Conservation (phyloP, 2,329 filamentous ascomycete genomes). For the Penicillium sp. region DNA sequence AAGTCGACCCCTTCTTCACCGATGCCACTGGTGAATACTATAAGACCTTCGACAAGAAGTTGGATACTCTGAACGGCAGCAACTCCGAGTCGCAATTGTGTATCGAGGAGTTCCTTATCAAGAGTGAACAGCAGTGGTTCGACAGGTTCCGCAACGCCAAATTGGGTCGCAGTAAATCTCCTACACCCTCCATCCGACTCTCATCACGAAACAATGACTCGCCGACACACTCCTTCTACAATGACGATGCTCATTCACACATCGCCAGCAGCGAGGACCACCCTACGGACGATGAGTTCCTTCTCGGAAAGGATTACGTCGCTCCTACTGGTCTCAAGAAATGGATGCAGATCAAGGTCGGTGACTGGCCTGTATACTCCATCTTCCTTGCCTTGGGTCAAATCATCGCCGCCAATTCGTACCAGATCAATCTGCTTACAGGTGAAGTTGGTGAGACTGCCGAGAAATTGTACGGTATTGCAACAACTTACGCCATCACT, state of each 20-base stretch:
- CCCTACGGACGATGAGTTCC: constrained; percentile 54
- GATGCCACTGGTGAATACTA: constrained; percentile 65
- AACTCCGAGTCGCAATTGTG: constrained; percentile 62
- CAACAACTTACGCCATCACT: constrained; percentile 59
- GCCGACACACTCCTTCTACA: constrained; percentile 43
- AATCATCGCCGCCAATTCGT: constrained; percentile 66
- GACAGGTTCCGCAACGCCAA: constrained; percentile 59
- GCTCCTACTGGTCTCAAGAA: constrained; percentile 60
- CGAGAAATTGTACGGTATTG: constrained; percentile 62
- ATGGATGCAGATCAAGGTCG: constrained; percentile 57
- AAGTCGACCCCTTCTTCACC: constrained; percentile 68
- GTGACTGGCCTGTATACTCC: constrained; percentile 67
- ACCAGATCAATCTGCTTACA: constrained; percentile 69
- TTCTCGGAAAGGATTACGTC: constrained; percentile 59
- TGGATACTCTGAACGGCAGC: constrained; percentile 57
- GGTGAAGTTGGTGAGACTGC: constrained; percentile 64
- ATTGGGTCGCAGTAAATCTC: constrained; percentile 53
- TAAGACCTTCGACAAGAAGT: constrained; percentile 58
- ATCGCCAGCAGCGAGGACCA: constrained; percentile 37
- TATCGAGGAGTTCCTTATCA: constrained; percentile 66
- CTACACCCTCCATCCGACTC: constrained; percentile 37
- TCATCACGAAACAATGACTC: constrained; percentile 34
- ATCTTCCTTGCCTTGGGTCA: constrained; percentile 64
- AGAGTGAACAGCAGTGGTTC: constrained; percentile 70
- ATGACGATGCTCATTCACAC: constrained; percentile 35